Percentiles rank a stretch among this genome's conserved stretches.
phyloP scores from a whole-genome alignment of 1,139 yeast species.

The Taiozyma sp. region DNA sequence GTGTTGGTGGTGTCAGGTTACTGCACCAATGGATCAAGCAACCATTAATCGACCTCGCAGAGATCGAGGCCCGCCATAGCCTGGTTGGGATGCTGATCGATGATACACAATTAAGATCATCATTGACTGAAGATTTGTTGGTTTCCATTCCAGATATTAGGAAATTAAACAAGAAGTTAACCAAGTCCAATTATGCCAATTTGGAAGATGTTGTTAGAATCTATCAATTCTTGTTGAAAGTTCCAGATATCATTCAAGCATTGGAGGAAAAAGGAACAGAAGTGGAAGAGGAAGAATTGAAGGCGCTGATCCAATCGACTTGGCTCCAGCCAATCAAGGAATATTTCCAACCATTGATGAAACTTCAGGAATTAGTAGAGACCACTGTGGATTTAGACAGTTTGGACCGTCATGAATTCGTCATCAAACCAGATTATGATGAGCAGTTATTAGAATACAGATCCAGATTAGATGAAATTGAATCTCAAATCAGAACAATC shows the following conservation, averaged over 20 bases:
- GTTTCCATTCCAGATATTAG: conserved; percentile 78
- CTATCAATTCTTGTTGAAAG: conserved; percentile 66
- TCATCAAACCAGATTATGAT: conserved; percentile 87
- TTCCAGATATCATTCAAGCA: conserved; percentile 61
- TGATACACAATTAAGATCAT: conserved; percentile 60
- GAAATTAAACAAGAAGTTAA: conserved; percentile 62
- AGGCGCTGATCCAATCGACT: conserved; percentile 36
- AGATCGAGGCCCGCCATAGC: conserved; percentile 62
- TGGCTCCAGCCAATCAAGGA: conserved; percentile 58
- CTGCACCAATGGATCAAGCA: conserved; percentile 94
- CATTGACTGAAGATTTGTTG: conserved; percentile 62
- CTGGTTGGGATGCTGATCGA: conserved; percentile 70
- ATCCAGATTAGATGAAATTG: conserved; percentile 47
- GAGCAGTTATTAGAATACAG: conserved; percentile 62
- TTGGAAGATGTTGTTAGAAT: conserved; percentile 90
- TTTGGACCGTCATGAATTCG: conserved; percentile 69
- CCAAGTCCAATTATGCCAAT: conserved; percentile 38
- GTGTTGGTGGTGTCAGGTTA: conserved; percentile 78
- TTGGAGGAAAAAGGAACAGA: conserved; percentile 34
- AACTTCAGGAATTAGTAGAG: conserved; percentile 81
- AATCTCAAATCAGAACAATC: conserved; percentile 48
- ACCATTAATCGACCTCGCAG: conserved; percentile 63
- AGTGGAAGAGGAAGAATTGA: conserved; percentile 25
- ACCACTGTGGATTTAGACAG: conserved; percentile 87
- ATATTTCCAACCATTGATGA: conserved; percentile 46